Percentiles rank a stretch among this genome's conserved stretches.
phyloP scores from a whole-genome alignment of 257 asterid species.

The Solanum okadae region DNA sequence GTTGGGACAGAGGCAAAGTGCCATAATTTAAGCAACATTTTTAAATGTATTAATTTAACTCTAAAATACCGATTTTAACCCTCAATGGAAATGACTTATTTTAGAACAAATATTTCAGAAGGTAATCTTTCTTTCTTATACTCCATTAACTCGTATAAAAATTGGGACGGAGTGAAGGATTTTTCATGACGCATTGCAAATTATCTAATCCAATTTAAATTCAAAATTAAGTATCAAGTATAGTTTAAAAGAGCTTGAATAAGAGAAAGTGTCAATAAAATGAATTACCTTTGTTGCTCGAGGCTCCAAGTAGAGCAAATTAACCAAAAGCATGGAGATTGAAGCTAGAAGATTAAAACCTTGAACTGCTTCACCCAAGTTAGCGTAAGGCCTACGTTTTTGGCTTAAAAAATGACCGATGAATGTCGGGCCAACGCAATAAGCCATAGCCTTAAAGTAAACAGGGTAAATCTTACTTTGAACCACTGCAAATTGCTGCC shows the following conservation, averaged over 20 bases:
- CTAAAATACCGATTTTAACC: too few relatives aligned
- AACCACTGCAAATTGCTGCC: slow-evolving; percentile 59
- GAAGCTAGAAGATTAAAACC: slow-evolving; percentile 36
- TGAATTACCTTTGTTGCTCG: slow-evolving; percentile 53
- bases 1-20: background rate
- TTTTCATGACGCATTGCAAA: too few relatives aligned
- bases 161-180: too few relatives aligned
- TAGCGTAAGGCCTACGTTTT: background rate
- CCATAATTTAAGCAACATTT: background rate
- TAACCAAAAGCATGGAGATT: slow-evolving; percentile 34
- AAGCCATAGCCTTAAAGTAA: slow-evolving; percentile 69
- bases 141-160: too few relatives aligned
- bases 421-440: slow-evolving; percentile 38
- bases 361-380: slow-evolving; percentile 15
- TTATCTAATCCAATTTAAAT: too few relatives aligned
- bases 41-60: too few relatives aligned
- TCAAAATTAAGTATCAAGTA: too few relatives aligned
- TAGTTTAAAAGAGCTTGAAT: background rate
- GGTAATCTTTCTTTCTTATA: too few relatives aligned
- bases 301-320: slow-evolving; percentile 60
- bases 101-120: too few relatives aligned
- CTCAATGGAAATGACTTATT: too few relatives aligned
- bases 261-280: background rate
- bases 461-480: slow-evolving; percentile 73
- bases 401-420: slow-evolving; percentile 42